Evolutionary conservation across 208 protist species (phyloP), one percentile per base, ranked within the genome.

Genomic region (Trypanosoma rangeli): DNA sequence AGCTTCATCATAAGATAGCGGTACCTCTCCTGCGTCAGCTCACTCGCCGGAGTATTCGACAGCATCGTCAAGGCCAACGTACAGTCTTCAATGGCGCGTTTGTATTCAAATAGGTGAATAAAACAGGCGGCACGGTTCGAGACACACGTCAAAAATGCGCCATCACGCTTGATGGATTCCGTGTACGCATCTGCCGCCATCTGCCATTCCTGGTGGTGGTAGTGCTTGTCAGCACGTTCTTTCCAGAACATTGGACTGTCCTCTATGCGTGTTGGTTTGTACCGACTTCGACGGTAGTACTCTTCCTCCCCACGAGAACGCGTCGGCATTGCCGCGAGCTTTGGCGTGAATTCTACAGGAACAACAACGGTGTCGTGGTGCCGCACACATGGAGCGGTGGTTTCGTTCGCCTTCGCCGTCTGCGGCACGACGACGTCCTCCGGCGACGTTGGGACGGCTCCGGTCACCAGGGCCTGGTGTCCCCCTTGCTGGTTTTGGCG

Each of bases 191-290:
- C 84, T 7, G 80, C 86, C 8, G 89, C 89, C n/a, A 73, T 80
- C 70, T 81, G 84, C 84, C 83, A 97, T 60, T 87, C 83, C 53
- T 80, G 82, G 16, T 73, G 71, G 31, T 83, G 71, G 80, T 93
- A 96, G 65, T 85, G 84, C 65, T 79, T 83, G 76, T 97, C 93
- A 26, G 81, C 93, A 10, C 79, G 74, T 65, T 97, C 87, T 74
- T 97, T 97, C 87, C 89, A 97, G 68, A 95, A 96, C 82, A 96
- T 93, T 16, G 93, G 93, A 52, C 86, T 94, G 70, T 97, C 93
- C 76, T 94, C 86, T n/a, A 96, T 82, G 13, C 79, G 87, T 12
- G 93, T 85, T 13, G 93, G 93, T 69, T 94, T 96, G 83, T 96
- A 97, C 74, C 91, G 86, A 64, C 90, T 96, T 64, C 86, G 80